Evolutionary conservation across 345 rosid species (phyloP), one percentile per base, ranked within the genome.

Genomic region (Eutrema heterophyllum): DNA sequence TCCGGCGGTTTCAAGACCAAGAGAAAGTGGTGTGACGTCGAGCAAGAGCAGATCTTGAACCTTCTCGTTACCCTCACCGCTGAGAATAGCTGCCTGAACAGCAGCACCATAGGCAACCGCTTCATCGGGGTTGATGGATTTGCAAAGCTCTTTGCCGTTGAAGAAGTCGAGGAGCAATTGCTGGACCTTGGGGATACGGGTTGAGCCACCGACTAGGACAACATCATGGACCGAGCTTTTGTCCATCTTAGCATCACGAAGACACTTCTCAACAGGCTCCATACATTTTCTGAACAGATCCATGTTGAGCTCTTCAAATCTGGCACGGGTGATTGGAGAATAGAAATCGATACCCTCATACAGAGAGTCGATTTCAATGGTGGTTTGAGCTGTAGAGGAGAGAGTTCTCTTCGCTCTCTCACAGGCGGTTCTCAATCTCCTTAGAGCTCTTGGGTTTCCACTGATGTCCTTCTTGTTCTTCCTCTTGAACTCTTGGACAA

Each of bases 31-130:
- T 1, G 93, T 88, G 8, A 88, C 90, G 52, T 88, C 90, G 49
- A 88, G 78, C 54, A 88, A 77, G 50, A 88, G 76, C 18, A 88
- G 82, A 65, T 88, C 91, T n/a, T 88, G 94, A 1, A 88, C 94
- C 84, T 86, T 88, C 78, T 89, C 94, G 2, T 87, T 86, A 35
- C 94, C 93, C 72, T 88, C 91, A 1, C 93, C 94, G 51, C 91
- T 86, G 70, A 88, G 77, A 59, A 88, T 88, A 16, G 94, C 94
- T 41, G 91, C 94, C 55, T 88, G 94, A 6, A 89, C 94, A 9
- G 94, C 95, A 9, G 95, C 95, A 64, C 95, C 95, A 11, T 89
- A 89, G 1, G 95, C 95, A 27, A 89, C 95, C 2, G 95, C 95
- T 75, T 89, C 95, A 53, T 88, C 94, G 0, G 94, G 94, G 75